Base-by-base conservation (phyloP, 768 basidiomycete genomes). In the Hydnomerulius pinastri region DNA sequence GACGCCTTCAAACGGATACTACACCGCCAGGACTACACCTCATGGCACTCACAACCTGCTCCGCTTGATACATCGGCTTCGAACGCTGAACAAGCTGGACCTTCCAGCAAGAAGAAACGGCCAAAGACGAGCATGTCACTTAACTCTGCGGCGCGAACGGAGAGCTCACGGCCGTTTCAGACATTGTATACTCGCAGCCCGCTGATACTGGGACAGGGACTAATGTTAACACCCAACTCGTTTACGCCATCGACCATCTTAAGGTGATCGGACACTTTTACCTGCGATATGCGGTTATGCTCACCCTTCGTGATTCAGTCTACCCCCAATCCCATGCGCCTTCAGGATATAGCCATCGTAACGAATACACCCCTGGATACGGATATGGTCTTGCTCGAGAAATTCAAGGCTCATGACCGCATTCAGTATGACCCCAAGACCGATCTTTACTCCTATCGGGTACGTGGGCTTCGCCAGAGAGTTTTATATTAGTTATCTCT, bases 171-270 rank as follows among this genome's bases (percentile, higher is more conserved):
- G 29, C 39, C 53, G 46, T 41, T 53, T 59, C 61, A 89, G 89
- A 81, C 71, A 73, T 90, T 57, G 87, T 90, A 13, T 91, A 85
- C 66, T 90, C 92, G 11, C 92, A 94, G 66, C 90, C 92, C 13
- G 85, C 86, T n/a, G 85, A 92, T 63, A 90, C 87, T 1, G 88
- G 88, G 5, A 81, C 84, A 13, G 90, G 90, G 9, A 78, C 71
- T 45, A 90, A 95, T 73, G 76, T 89, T 51, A 91, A 91, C 59
- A 95, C 92, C 0, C 91, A 93, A 67, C 77, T 95, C 25, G 83
- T 92, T 2, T 92, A 91, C 62, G 87, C 87, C 6, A 84, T 95
- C 21, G 83, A 84, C 56, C 79, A 86, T 67, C 79, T 95, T 52
- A 94, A 90, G 75, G 89, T 88, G 61, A 50, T 68, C 40, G 23